These are phyloP conservation scores for Evernia prunastri DNA, from an alignment of 495 filamentous ascomycete genomes.

Conservation along the genomic window DNA sequence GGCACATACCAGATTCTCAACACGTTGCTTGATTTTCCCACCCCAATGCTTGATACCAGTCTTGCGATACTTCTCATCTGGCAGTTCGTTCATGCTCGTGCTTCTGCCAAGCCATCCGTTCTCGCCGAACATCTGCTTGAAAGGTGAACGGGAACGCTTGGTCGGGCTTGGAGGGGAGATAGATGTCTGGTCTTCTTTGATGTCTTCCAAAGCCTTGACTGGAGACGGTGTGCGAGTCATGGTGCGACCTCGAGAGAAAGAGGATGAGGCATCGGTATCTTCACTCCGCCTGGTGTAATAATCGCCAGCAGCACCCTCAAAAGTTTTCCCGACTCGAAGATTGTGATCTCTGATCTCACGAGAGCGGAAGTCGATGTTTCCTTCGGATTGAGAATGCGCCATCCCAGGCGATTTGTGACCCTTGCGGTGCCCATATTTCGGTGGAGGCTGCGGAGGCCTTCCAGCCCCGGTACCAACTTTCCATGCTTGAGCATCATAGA, in stretches of 20 bases:
- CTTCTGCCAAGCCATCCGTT: conserved; percentile 45
- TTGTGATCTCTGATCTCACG: conserved; percentile 7
- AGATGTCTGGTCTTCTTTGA: conserved; percentile 22
- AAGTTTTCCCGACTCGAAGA: conserved; percentile 10
- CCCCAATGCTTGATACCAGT: conserved; percentile 36
- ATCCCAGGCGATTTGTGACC: conserved; percentile 21
- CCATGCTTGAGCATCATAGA: conserved; percentile 16
- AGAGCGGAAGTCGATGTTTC: conserved; percentile 20
- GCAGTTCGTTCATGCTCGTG: conserved; percentile 29
- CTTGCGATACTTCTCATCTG: conserved; percentile 31
- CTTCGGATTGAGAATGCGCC: conserved; percentile 26
- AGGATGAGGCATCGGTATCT: conserved; percentile 16
- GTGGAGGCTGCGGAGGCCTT: conserved; percentile 1
- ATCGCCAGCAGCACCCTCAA: conserved; percentile 2
- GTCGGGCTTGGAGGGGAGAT: conserved; percentile 19
- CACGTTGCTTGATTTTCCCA: conserved; percentile 44
- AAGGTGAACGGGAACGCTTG: conserved; percentile 36
- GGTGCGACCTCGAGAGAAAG: conserved; percentile 20
- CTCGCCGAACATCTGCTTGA: conserved; percentile 50
- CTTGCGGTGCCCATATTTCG: conserved; percentile 14
- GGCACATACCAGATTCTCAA: conserved; percentile 40
- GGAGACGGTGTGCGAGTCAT: conserved; percentile 23
- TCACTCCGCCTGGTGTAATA: conserved; percentile 11
- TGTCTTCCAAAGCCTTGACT: conserved; percentile 23
- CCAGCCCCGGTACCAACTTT: neutral